Conservation (phyloP, 2,329 filamentous ascomycete genomes). For the Tolypocladium capitatum region DNA sequence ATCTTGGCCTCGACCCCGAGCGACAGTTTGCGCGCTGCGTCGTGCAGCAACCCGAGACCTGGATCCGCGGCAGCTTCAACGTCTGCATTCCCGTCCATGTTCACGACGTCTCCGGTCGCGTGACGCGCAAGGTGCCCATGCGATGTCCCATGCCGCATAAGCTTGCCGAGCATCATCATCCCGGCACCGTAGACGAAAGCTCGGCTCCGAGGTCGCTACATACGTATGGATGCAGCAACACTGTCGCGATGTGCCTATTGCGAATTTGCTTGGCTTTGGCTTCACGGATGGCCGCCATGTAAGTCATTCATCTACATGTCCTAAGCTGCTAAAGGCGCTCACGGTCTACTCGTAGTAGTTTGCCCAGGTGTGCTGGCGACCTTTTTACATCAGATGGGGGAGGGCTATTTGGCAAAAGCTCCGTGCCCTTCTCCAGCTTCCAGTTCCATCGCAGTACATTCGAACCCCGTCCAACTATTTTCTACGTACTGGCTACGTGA, state of each 20-base stretch:
- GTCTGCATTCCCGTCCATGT: constrained; percentile 14
- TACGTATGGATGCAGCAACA: constrained; percentile 25
- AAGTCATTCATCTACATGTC: not conserved
- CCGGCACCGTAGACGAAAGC: constrained; percentile 27
- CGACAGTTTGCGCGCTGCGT: not conserved
- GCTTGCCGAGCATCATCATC: constrained; percentile 18
- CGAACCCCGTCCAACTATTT: not conserved
- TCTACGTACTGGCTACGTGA: constrained; percentile 9
- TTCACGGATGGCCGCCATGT: constrained; percentile 3
- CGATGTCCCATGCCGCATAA: constrained; percentile 17
- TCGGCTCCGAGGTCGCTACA: constrained; percentile 23
- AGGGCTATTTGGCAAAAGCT: too few species aligned
- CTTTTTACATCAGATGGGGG: not conserved
- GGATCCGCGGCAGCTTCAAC: constrained; percentile 19
- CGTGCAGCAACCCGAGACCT: constrained; percentile 5
- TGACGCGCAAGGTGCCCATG: constrained; percentile 2
- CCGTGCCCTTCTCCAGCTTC: not conserved
- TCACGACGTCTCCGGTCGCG: not conserved
- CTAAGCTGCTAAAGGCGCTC: too few species aligned
- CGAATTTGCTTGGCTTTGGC: constrained; percentile 10
- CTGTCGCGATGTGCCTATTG: constrained; percentile 22
- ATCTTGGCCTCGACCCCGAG: too few species aligned
- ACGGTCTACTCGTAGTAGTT: not conserved
- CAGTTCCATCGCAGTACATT: not conserved
- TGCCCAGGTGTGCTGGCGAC: not conserved